Evolutionary conservation across 352 stramenopile genomes (phyloP).

Genomic region (Phytophthora vignae): DNA sequence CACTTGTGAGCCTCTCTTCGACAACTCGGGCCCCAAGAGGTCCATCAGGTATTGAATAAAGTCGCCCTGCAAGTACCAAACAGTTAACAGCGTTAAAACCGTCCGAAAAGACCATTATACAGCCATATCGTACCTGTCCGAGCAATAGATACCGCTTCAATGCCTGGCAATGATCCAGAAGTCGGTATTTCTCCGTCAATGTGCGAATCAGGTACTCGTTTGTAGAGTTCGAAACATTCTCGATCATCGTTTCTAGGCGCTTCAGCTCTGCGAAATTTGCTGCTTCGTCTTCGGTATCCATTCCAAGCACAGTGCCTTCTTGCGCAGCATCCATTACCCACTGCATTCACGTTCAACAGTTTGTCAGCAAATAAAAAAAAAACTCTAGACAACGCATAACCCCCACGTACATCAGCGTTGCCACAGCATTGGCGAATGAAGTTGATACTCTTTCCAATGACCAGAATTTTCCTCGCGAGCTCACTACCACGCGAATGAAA

Average conservation of each 20-base stretch:
- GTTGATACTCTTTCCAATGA: constrained; percentile 99
- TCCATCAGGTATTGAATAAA: constrained; percentile 98
- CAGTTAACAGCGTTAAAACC: too few species aligned
- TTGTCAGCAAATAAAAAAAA: neutral
- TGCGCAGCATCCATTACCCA: constrained; percentile 80
- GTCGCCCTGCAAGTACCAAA: constrained; percentile 77
- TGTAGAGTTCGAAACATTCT: constrained; percentile 78
- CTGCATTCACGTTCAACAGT: constrained; percentile 28
- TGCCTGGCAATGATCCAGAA: constrained; percentile 95
- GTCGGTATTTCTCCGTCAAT: constrained; percentile 93
- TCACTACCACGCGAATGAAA: constrained; percentile 49
- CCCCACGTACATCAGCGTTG: constrained; percentile 81
- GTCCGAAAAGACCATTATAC: neutral
- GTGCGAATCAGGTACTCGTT: constrained; percentile 93
- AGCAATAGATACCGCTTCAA: constrained; percentile 98
- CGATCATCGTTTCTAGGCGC: constrained; percentile 81
- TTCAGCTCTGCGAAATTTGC: constrained; percentile 77
- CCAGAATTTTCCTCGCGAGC: constrained; percentile 93
- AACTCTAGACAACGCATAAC: neutral
- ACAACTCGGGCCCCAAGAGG: constrained; percentile 90
- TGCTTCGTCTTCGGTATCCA: constrained; percentile 64
- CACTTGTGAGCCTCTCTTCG: constrained; percentile 90
- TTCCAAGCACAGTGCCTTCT: constrained; percentile 47
- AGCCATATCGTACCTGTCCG: constrained; percentile 81
- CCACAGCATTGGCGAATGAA: constrained; percentile 97